Percentiles rank a stretch among this genome's conserved stretches.
These are phyloP conservation scores for Obba rivulosa DNA, from an alignment of 768 basidiomycete genomes.

Conservation along the genomic window DNA sequence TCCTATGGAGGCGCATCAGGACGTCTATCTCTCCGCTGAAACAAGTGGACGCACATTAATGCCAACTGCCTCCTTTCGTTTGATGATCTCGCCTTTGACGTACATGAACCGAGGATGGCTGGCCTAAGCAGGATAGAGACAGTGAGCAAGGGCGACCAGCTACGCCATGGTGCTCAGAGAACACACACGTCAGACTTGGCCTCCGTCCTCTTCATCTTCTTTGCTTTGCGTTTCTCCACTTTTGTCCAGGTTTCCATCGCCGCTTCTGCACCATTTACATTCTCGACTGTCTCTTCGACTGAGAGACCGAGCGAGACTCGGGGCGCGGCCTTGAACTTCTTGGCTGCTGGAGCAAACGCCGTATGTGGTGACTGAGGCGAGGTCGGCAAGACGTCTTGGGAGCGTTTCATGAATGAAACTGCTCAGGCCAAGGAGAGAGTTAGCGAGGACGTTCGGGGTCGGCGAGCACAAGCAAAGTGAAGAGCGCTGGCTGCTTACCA, in stretches of 20 bases:
- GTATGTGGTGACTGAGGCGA: constrained; percentile 9
- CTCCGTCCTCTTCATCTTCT: constrained; percentile 59
- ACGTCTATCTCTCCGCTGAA: not conserved
- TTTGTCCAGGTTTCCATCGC: constrained; percentile 55
- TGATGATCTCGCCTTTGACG: constrained; percentile 67
- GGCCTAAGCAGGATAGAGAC: constrained; percentile 27
- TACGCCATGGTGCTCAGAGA: constrained; percentile 5
- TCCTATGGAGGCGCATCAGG: constrained; percentile 45
- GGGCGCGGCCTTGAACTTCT: constrained; percentile 16
- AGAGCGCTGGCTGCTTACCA: not conserved
- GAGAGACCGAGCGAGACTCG: constrained; percentile 8
- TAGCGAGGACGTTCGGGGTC: not conserved
- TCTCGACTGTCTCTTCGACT: not conserved
- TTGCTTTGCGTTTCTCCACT: constrained; percentile 66
- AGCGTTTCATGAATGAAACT: constrained; percentile 2
- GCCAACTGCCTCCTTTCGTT: constrained; percentile 68
- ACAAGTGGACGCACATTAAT: constrained; percentile 56
- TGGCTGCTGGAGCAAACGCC: constrained; percentile 10
- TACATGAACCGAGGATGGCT: constrained; percentile 79
- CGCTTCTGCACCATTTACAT: not conserved
- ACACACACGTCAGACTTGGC: constrained; percentile 56
- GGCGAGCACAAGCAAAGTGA: not conserved
- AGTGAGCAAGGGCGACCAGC: not conserved
- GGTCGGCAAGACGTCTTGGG: constrained; percentile 1
- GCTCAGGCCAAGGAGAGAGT: not conserved